phyloP scores from a whole-genome alignment of 352 stramenopile genomes.

The Pythium vanterpoolii region DNA sequence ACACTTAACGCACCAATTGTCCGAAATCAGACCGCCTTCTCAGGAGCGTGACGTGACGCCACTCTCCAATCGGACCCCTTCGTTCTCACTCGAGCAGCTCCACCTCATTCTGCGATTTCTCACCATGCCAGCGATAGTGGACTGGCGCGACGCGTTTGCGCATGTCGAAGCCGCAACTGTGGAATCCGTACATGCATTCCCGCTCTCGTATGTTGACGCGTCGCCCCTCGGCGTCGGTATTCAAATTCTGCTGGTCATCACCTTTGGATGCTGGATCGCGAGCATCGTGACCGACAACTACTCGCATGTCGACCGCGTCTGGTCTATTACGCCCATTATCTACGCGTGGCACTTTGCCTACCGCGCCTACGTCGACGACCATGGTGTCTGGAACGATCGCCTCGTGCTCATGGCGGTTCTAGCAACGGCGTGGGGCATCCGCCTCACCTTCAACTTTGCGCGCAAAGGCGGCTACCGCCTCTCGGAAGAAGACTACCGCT shows the following conservation, averaged over 20 bases:
- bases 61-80: not conserved
- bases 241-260: constrained; percentile 40
- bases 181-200: constrained; percentile 31
- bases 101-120: not conserved
- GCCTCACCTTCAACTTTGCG: constrained; percentile 91
- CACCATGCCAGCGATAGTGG: constrained; percentile 22
- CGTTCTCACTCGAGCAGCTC: not conserved
- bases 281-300: constrained; percentile 85
- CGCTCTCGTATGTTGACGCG: constrained; percentile 38
- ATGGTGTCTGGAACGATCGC: constrained; percentile 45
- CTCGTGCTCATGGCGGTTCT: constrained; percentile 78
- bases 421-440: constrained; percentile 81
- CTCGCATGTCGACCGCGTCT: constrained; percentile 92
- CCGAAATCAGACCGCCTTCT: too few relatives aligned
- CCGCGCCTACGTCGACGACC: constrained; percentile 57
- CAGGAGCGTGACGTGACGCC: too few relatives aligned
- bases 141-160: constrained; percentile 29
- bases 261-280: constrained; percentile 51
- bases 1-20: too few relatives aligned
- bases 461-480: constrained; percentile 89
- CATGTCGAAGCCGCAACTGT: constrained; percentile 30
- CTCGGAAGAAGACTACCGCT: constrained; percentile 91
- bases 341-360: constrained; percentile 84
- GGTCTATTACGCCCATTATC: constrained; percentile 85
- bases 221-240: constrained; percentile 40